phyloP scores from a whole-genome alignment of 352 stramenopile species.

The Globisporangium cederbergense region DNA sequence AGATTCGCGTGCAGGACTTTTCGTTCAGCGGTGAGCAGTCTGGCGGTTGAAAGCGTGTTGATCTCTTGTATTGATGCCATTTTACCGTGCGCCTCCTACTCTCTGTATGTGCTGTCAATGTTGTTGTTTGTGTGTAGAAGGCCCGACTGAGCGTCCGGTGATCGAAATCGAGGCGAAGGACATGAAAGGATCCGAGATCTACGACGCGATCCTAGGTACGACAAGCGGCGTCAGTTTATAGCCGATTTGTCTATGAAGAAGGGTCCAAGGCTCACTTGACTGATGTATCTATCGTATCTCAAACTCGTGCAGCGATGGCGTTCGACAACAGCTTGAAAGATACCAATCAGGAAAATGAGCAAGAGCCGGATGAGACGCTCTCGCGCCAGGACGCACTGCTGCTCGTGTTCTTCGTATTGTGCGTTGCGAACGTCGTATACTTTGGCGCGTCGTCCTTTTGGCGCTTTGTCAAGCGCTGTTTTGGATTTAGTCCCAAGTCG shows the following conservation, averaged over 20 bases:
- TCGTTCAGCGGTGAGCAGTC: conserved; percentile 19
- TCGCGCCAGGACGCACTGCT: conserved; percentile 45
- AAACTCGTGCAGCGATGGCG: conserved; percentile 10
- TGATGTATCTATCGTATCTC: too few species aligned
- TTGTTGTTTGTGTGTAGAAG: conserved; percentile 29
- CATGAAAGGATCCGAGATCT: conserved; percentile 49
- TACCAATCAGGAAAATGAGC: conserved; percentile 15
- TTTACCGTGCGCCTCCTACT: not conserved
- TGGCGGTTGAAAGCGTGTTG: not conserved
- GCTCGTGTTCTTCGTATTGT: conserved; percentile 36
- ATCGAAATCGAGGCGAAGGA: conserved; percentile 52
- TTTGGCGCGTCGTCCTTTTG: conserved; percentile 27
- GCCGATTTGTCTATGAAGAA: not conserved
- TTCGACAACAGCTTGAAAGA: conserved; percentile 12
- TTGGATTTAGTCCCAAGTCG: not conserved
- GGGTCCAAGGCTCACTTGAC: not conserved
- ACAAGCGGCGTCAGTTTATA: not conserved
- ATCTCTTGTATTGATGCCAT: conserved; percentile 11
- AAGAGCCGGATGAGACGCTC: conserved; percentile 21
- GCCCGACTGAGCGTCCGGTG: conserved; percentile 30
- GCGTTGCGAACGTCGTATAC: conserved; percentile 23
- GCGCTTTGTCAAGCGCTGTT: conserved; percentile 18
- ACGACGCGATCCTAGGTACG: conserved; percentile 40
- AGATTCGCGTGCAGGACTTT: conserved; percentile 18
- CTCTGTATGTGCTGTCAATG: not conserved